Percentiles rank a stretch among this genome's conserved stretches.
These are phyloP conservation scores for Alternaria gaisen DNA, from an alignment of 2,329 filamentous ascomycete species.

Conservation along the genomic window DNA sequence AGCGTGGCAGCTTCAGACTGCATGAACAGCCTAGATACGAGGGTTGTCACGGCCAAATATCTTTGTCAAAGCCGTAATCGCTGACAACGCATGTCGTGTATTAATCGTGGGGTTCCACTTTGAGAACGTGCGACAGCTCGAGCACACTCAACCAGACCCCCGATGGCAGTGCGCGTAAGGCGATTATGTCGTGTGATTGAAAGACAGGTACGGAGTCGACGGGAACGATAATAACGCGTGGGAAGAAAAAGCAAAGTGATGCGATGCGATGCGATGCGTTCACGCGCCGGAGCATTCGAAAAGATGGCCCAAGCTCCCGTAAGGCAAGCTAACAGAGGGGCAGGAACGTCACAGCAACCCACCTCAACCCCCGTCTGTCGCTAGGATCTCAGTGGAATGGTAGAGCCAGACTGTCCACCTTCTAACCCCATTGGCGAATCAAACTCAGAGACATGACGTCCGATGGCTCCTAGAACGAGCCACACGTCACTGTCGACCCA, in stretches of 20 bases:
- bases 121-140: not conserved
- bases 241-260: constrained; percentile 1
- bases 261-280: constrained; percentile 1
- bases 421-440: constrained; percentile 31
- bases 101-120: constrained; percentile 9
- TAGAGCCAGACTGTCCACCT: constrained; percentile 33
- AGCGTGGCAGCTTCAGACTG: constrained; percentile 1
- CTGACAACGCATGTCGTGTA: constrained; percentile 38
- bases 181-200: not conserved
- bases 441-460: constrained; percentile 29
- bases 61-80: constrained; percentile 37
- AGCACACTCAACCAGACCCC: not conserved
- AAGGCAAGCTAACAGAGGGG: constrained; percentile 17
- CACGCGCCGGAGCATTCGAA: constrained; percentile 11
- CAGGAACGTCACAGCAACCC: constrained; percentile 26
- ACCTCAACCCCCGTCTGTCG: constrained; percentile 28
- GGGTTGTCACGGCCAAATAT: constrained; percentile 1
- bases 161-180: not conserved
- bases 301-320: constrained; percentile 22
- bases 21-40: constrained; percentile 1
- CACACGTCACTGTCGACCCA: constrained; percentile 41
- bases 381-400: constrained; percentile 27
- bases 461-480: constrained; percentile 18
- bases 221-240: not conserved
- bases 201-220: not conserved